phyloP scores from a whole-genome alignment of 2,329 filamentous ascomycete species.

The Cylindrodendrum hubeiense region DNA sequence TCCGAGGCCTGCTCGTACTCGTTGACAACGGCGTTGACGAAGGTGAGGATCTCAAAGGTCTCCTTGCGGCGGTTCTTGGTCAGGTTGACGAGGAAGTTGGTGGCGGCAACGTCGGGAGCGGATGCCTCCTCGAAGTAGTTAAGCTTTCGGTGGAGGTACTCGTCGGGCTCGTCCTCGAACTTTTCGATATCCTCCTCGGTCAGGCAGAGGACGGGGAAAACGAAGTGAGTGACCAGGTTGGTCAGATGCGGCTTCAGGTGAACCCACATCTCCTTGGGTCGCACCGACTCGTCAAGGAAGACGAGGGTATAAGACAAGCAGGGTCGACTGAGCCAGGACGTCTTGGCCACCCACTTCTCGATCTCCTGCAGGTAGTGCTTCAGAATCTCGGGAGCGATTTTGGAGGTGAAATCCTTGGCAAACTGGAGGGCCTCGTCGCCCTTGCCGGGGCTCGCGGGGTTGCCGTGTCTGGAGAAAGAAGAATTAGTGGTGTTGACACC shows the following conservation, averaged over 20 bases:
- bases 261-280: slow-evolving; percentile 97
- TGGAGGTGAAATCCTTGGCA: slow-evolving; percentile 89
- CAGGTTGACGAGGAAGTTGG: slow-evolving; percentile 94
- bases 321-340: slow-evolving; percentile 93
- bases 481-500: neutral
- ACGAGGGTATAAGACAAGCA: slow-evolving; percentile 94
- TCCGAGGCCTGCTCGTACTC: slow-evolving; percentile 88
- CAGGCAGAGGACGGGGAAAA: slow-evolving; percentile 96
- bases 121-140: slow-evolving; percentile 99
- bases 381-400: slow-evolving; percentile 94
- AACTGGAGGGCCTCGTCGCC: slow-evolving; percentile 82
- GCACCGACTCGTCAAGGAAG: slow-evolving; percentile 97
- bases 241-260: slow-evolving; percentile 94
- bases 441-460: slow-evolving; percentile 81
- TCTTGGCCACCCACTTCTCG: slow-evolving; percentile 97
- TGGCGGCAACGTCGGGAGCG: slow-evolving; percentile 93
- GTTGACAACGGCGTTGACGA: slow-evolving; percentile 95
- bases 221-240: slow-evolving; percentile 91
- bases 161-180: slow-evolving; percentile 93
- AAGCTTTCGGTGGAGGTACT: slow-evolving; percentile 96
- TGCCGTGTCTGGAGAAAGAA: slow-evolving; percentile 79
- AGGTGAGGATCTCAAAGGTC: slow-evolving; percentile 93
- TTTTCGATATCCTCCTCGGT: slow-evolving; percentile 92
- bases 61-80: slow-evolving; percentile 96
- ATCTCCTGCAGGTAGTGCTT: slow-evolving; percentile 95